A percentile compares a stretch with the other conserved stretches of the same genome.
These are phyloP conservation scores for Aspergillus uvarum DNA, from an alignment of 2,329 filamentous ascomycete genomes.

Conservation along the genomic window DNA sequence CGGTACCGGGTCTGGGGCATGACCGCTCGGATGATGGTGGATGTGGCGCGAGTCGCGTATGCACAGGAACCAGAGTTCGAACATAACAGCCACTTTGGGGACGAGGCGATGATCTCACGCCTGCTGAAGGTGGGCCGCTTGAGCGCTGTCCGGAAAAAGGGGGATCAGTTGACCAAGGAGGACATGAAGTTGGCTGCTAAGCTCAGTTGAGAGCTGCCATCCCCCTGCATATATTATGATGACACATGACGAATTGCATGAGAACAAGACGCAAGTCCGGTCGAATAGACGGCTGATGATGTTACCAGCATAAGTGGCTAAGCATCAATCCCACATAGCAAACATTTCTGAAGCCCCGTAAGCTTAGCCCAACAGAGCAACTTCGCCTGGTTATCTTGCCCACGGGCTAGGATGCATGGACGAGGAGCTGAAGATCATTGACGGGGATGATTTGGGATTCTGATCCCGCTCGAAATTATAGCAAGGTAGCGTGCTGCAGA, in stretches of 20 bases:
- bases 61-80: conserved; percentile 81
- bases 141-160: conserved; percentile 50
- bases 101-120: conserved; percentile 64
- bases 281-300: too few species aligned
- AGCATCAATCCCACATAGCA: too few species aligned
- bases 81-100: conserved; percentile 63
- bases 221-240: background rate
- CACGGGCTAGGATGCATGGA: too few species aligned
- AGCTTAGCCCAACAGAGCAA: too few species aligned
- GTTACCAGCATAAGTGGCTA: too few species aligned
- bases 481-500: background rate
- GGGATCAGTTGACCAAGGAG: conserved; percentile 54
- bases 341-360: too few species aligned
- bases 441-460: background rate
- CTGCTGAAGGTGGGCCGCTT: conserved; percentile 59
- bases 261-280: background rate
- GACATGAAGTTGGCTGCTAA: conserved; percentile 49
- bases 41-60: conserved; percentile 83
- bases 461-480: background rate
- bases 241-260: background rate
- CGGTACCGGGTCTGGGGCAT: conserved; percentile 91
- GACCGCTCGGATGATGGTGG: conserved; percentile 87
- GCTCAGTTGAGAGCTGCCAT: conserved; percentile 9
- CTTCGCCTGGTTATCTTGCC: too few species aligned
- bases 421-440: too few species aligned